These are phyloP conservation scores for Alloteropsis angusta DNA, from an alignment of 202 grass and related monocot species.

Conservation along the genomic window DNA sequence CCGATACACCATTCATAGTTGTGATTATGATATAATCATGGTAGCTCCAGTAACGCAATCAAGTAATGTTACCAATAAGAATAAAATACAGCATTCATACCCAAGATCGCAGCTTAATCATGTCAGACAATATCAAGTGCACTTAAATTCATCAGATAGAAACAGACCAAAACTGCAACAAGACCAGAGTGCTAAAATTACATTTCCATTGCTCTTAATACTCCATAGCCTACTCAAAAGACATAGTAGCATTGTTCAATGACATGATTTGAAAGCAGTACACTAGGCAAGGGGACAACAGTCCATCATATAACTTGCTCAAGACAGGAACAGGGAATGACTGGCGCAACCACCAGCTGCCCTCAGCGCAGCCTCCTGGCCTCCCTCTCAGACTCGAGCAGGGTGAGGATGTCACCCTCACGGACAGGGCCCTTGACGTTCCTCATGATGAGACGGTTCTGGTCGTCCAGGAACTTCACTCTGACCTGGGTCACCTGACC, in stretches of 20 bases:
- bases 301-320: neutral
- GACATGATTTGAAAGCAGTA: constrained; percentile 22
- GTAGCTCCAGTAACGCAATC: too few species aligned
- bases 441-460: constrained; percentile 80
- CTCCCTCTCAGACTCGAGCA: constrained; percentile 71
- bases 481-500: constrained; percentile 76
- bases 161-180: constrained; percentile 30
- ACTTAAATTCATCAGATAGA: neutral
- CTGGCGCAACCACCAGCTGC: neutral
- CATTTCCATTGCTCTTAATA: constrained; percentile 2
- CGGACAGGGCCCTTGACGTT: constrained; percentile 62
- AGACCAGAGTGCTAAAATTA: constrained; percentile 8
- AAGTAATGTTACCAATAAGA: too few species aligned
- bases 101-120: neutral
- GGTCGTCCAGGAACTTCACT: constrained; percentile 70
- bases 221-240: neutral
- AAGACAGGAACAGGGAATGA: neutral
- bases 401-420: constrained; percentile 71
- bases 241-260: constrained; percentile 19
- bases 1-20: too few species aligned
- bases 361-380: constrained; percentile 67
- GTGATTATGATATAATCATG: too few species aligned
- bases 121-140: neutral
- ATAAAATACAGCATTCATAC: too few species aligned
- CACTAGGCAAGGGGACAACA: neutral